Conservation (phyloP, 2,329 filamentous ascomycete genomes). For the Hymenoscyphus occultus region DNA sequence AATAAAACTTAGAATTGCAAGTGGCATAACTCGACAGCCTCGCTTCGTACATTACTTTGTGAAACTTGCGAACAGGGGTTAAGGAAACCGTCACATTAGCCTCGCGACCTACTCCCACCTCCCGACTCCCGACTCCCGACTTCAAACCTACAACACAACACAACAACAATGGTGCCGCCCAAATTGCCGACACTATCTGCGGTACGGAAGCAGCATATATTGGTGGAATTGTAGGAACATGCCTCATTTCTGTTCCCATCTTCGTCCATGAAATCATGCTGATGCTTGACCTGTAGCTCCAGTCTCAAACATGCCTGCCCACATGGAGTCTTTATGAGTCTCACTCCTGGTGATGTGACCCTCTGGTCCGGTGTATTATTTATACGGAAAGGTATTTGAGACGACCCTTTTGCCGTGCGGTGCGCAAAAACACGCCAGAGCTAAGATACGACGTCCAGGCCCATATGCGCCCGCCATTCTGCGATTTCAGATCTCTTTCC, state of each 20-base stretch:
- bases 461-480: conserved; percentile 86
- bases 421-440: background rate
- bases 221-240: conserved; percentile 35
- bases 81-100: background rate
- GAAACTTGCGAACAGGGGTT: too few species aligned
- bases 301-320: conserved; percentile 80
- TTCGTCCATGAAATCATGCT: conserved; percentile 11
- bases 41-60: too few species aligned
- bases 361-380: conserved; percentile 92
- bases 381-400: conserved; percentile 70
- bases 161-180: conserved; percentile 27
- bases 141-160: background rate
- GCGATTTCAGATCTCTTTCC: conserved; percentile 87
- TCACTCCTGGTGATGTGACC: conserved; percentile 76
- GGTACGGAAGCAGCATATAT: conserved; percentile 36
- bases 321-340: conserved; percentile 80
- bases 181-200: conserved; percentile 28
- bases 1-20: too few species aligned
- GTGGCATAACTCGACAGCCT: too few species aligned
- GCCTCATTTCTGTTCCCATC: background rate
- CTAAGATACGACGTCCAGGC: conserved; percentile 48
- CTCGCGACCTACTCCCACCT: background rate
- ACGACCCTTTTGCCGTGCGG: conserved; percentile 16
- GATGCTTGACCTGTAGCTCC: conserved; percentile 51
- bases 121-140: too few species aligned